phyloP scores from a whole-genome alignment of 306 rosid genomes.

The Urtica urens region DNA sequence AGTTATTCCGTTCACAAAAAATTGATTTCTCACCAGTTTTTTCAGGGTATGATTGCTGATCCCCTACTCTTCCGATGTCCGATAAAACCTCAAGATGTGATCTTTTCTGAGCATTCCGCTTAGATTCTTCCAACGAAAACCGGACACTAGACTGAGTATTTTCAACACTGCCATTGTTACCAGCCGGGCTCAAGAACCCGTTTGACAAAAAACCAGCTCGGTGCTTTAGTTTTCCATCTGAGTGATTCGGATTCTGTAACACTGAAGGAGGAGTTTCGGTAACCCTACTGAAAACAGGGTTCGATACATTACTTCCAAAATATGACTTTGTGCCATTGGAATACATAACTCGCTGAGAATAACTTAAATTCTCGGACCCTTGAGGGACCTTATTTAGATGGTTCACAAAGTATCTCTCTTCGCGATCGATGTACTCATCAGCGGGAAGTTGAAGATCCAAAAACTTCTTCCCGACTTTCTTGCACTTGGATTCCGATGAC shows the following conservation, averaged over 20 bases:
- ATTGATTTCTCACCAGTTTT: conserved; percentile 23
- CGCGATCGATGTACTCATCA: conserved; percentile 46
- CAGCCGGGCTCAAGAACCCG: conserved; percentile 7
- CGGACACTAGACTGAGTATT: conserved; percentile 14
- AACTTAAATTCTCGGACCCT: conserved; percentile 23
- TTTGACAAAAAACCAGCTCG: conserved; percentile 13
- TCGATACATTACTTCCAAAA: conserved; percentile 11
- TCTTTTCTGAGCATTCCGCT: conserved; percentile 10
- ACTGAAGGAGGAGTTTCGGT: conserved; percentile 9
- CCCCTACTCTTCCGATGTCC: conserved; percentile 20
- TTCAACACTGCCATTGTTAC: conserved; percentile 2
- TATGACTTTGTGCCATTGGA: conserved; percentile 18
- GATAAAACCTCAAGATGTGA: conserved; percentile 13
- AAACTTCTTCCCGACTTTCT: conserved; percentile 41
- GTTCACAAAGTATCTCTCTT: conserved; percentile 30
- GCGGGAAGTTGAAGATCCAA: conserved; percentile 84
- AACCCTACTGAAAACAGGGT: conserved; percentile 5
- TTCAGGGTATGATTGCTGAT: conserved; percentile 9
- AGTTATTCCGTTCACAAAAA: background rate
- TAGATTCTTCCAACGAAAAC: conserved; percentile 8
- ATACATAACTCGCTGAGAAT: conserved; percentile 24
- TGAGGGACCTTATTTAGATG: conserved; percentile 23
- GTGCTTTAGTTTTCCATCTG: conserved; percentile 21
- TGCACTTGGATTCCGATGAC: conserved; percentile 27
- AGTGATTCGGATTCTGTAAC: conserved; percentile 17